Base-by-base conservation (phyloP, 2,329 filamentous ascomycete genomes). In the Ophiostoma pallidulum region DNA sequence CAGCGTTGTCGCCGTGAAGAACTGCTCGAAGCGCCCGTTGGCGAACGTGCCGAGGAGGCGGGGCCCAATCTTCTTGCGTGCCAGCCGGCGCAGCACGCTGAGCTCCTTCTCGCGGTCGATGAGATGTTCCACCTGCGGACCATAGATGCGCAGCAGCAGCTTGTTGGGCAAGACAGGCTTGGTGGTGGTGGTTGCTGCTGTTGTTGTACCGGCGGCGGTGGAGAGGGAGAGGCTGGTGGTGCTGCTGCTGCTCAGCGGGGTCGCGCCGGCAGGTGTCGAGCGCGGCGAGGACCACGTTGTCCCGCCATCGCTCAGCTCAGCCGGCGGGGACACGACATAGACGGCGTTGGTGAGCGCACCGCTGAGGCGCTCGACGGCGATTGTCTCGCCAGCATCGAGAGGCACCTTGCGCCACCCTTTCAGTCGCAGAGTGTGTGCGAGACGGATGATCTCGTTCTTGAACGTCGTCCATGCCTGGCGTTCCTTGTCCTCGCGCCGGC, bases 1-100 rank as follows among this genome's bases (percentile, higher is more conserved):
- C 36, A 98, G 74, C 1, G 92, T 82, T 32, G 79, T 78, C 1
- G 92, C 89, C 60, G 95, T 80, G 62, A 96, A 86, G 61, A 82
- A 97, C 63, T 98, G 84, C 66, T 98, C 92, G 56, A 98, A 98
- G 5, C 92, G 85, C 9, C 92, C 92, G 60, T 98, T 98, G 46
- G 75, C 78, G 63, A 98, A 98, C 0, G 88, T 96, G 1, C 92
- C 92, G 1, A 98, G 72, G 26, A 98, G 72, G 14, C 88, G 80
- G 5, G 92, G 92, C 3, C 92, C 92, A 54, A 98, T 98, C 57
- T 84, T 89, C 72, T 96, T 95, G 47, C 86, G 82, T 3, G 86
- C 88, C 28, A 98, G 75, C 36, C 92, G 83, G 50, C 84, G 79
- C 16, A 98, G 74, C 41, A 97, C 92, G 51, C 82, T 80, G 14